Conservation (phyloP, 1,284 basidiomycete genomes). For the Stereum hirsutum region DNA sequence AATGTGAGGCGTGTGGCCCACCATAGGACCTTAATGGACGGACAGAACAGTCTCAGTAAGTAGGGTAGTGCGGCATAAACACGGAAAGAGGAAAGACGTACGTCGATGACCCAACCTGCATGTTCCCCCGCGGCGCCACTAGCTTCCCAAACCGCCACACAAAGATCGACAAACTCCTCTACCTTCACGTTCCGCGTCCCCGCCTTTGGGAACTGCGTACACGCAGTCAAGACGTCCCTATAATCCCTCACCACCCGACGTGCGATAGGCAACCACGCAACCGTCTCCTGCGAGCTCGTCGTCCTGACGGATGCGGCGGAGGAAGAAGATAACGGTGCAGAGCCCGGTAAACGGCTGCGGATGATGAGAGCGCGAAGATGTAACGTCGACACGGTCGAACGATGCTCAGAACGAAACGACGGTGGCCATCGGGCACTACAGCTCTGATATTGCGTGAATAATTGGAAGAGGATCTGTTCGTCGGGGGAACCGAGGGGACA, state of each 20-base stretch:
- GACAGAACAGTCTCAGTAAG: conserved; percentile 12
- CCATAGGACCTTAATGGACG: conserved; percentile 70
- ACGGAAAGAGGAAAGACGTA: conserved; percentile 25
- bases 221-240: conserved; percentile 51
- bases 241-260: conserved; percentile 62
- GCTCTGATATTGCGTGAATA: conserved; percentile 54
- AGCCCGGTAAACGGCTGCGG: conserved; percentile 24
- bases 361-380: conserved; percentile 66
- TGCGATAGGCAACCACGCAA: conserved; percentile 56
- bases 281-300: conserved; percentile 19
- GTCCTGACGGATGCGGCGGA: conserved; percentile 7
- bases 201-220: conserved; percentile 77
- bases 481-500: conserved; percentile 29
- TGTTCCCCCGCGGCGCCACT: conserved; percentile 50
- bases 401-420: conserved; percentile 63
- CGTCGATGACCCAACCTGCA: conserved; percentile 67
- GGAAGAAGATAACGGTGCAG: conserved; percentile 8
- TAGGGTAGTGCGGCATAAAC: conserved; percentile 4
- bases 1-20: conserved; percentile 90
- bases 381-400: conserved; percentile 58
- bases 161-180: conserved; percentile 77
- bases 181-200: conserved; percentile 77
- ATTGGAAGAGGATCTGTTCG: conserved; percentile 38
- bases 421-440: conserved; percentile 67
- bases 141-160: conserved; percentile 76